Conservation (phyloP, 495 filamentous ascomycete species). For the Xylaria cubensis region DNA sequence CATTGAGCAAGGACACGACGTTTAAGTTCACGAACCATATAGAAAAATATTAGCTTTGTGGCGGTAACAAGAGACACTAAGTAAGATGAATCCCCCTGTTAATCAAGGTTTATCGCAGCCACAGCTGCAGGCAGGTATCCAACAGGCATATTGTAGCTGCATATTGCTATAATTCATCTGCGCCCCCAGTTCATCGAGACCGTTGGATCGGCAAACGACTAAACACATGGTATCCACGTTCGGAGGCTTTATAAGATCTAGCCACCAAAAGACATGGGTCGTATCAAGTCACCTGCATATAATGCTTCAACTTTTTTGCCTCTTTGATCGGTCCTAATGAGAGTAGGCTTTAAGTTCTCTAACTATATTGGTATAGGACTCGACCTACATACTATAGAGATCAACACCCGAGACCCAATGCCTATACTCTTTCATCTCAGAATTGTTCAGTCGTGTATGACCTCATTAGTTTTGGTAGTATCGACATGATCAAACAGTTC, state of each 20-base stretch:
- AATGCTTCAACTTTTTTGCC: neutral
- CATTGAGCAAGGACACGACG: neutral
- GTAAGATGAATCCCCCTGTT: neutral
- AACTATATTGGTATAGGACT: neutral
- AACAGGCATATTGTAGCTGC: neutral
- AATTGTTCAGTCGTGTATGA: neutral
- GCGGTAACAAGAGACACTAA: neutral
- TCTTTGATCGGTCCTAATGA: constrained; percentile 4
- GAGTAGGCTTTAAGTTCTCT: neutral
- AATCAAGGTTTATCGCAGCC: neutral
- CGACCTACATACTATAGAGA: neutral
- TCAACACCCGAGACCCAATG: neutral
- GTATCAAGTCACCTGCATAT: neutral
- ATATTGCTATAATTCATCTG: neutral
- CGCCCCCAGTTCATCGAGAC: neutral
- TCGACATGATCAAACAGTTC: neutral
- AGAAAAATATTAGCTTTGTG: neutral
- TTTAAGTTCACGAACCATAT: neutral
- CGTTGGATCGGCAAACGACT: neutral
- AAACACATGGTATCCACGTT: neutral
- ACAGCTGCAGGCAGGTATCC: neutral
- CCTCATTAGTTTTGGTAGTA: neutral
- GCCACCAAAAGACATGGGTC: neutral
- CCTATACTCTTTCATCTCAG: neutral
- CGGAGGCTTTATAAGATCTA: neutral